phyloP scores from a whole-genome alignment of 257 asterid genomes.

The Apocynum venetum region DNA sequence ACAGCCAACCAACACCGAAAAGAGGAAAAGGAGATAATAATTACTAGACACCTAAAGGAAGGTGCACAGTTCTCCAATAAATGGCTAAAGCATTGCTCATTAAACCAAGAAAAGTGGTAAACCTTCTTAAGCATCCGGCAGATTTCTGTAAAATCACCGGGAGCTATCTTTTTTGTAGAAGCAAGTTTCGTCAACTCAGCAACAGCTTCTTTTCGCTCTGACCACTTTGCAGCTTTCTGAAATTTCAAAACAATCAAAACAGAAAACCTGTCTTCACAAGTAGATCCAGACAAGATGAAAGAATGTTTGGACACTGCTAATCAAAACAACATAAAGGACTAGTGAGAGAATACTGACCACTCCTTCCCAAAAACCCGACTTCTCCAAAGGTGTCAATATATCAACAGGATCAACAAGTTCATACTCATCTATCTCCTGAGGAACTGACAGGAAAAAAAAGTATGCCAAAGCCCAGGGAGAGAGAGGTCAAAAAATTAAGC shows the following conservation, averaged over 20 bases:
- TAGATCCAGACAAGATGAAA: conserved; percentile 9
- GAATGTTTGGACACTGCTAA: conserved; percentile 3
- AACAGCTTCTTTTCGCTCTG: conserved; percentile 97
- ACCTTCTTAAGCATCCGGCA: conserved; percentile 97
- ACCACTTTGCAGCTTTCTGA: conserved; percentile 99
- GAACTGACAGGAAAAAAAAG: conserved; percentile 51
- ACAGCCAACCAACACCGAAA: neutral
- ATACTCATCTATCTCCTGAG: conserved; percentile 94
- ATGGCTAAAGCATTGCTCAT: neutral
- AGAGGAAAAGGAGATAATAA: neutral
- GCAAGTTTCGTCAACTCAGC: conserved; percentile 96
- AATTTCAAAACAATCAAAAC: conserved; percentile 23
- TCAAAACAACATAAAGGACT: conserved; percentile 1
- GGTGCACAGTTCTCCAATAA: neutral
- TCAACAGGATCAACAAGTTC: conserved; percentile 99
- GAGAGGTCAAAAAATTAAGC: conserved; percentile 11
- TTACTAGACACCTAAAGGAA: neutral
- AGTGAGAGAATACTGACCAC: conserved; percentile 56
- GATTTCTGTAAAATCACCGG: conserved; percentile 94
- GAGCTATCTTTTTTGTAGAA: conserved; percentile 87
- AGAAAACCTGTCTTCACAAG: conserved; percentile 14
- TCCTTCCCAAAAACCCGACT: conserved; percentile 99
- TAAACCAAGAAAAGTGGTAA: neutral
- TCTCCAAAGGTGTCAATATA: conserved; percentile 87
- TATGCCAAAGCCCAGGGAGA: conserved; percentile 29